These are phyloP conservation scores for Ceratocystis eucalypticola DNA, from an alignment of 2,329 filamentous ascomycete species.

Conservation along the genomic window DNA sequence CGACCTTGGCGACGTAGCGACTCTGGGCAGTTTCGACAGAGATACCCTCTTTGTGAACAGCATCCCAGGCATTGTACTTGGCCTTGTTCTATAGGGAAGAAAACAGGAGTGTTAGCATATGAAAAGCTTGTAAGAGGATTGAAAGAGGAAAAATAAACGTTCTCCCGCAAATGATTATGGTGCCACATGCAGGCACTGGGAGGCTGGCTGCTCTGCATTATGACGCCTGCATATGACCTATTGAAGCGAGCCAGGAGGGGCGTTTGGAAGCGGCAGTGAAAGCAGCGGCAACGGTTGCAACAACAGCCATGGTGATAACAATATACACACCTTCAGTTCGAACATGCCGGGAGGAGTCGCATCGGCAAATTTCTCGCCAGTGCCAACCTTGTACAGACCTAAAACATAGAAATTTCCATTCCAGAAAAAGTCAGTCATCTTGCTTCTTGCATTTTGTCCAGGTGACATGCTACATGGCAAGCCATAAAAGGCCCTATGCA, in stretches of 20 bases:
- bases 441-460: background rate
- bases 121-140: background rate
- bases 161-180: too few relatives aligned
- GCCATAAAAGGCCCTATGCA: background rate
- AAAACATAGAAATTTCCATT: background rate
- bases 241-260: background rate
- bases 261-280: conserved; percentile 1
- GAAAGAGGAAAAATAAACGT: background rate
- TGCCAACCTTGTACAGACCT: conserved; percentile 48
- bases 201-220: background rate
- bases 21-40: conserved; percentile 56
- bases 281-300: background rate
- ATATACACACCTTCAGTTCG: conserved; percentile 47
- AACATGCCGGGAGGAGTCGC: conserved; percentile 54
- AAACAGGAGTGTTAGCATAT: conserved; percentile 8
- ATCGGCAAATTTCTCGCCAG: conserved; percentile 41
- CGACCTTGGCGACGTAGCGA: conserved; percentile 60
- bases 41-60: conserved; percentile 49
- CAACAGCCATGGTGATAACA: too few relatives aligned
- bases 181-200: background rate
- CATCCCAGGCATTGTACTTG: conserved; percentile 68
- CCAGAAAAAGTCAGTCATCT: background rate
- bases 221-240: background rate
- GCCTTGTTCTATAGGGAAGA: conserved; percentile 49
- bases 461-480: background rate